These are phyloP conservation scores for Ilyonectria robusta DNA, from an alignment of 2,329 filamentous ascomycete species.

Conservation along the genomic window DNA sequence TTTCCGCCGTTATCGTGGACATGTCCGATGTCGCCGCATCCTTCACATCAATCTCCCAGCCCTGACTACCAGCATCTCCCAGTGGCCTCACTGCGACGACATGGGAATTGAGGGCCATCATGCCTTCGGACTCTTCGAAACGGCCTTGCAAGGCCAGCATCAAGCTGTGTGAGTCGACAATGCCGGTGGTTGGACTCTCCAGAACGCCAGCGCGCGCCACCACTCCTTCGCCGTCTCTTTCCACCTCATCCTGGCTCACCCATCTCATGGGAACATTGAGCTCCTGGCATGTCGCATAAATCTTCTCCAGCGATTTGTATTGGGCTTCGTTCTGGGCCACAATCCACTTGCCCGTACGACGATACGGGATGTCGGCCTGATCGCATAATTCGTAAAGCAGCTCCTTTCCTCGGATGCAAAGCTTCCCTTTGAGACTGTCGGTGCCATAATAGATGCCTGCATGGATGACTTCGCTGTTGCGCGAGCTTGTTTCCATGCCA, in stretches of 20 bases:
- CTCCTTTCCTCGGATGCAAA: slow-evolving; percentile 84
- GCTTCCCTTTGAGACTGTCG: slow-evolving; percentile 81
- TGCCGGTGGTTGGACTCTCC: slow-evolving; percentile 88
- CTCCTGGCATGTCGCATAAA: slow-evolving; percentile 62
- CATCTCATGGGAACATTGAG: slow-evolving; percentile 79
- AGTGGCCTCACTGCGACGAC: slow-evolving; percentile 74
- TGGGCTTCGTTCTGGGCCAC: slow-evolving; percentile 86
- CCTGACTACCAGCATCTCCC: slow-evolving; percentile 62
- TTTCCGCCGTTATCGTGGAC: slow-evolving; percentile 78
- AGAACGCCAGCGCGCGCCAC: slow-evolving; percentile 73
- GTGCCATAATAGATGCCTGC: slow-evolving; percentile 94
- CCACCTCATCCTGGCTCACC: slow-evolving; percentile 74
- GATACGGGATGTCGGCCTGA: slow-evolving; percentile 76
- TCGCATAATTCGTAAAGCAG: slow-evolving; percentile 86
- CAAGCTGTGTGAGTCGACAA: slow-evolving; percentile 87
- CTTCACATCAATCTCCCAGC: slow-evolving; percentile 79
- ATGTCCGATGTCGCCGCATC: slow-evolving; percentile 63
- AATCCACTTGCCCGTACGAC: slow-evolving; percentile 92
- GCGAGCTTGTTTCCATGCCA: slow-evolving; percentile 89
- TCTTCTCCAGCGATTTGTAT: slow-evolving; percentile 69
- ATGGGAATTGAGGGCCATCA: slow-evolving; percentile 77
- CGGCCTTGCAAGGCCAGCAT: slow-evolving; percentile 86
- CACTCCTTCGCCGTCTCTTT: slow-evolving; percentile 80
- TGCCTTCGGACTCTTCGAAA: slow-evolving; percentile 84
- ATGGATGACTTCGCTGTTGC: slow-evolving; percentile 97